Evolutionary conservation across 225 moss, liverwort and hornwort species (phyloP), one percentile per base, ranked within the genome.

Genomic region (Bryoerythrophyllum caledonicum): DNA sequence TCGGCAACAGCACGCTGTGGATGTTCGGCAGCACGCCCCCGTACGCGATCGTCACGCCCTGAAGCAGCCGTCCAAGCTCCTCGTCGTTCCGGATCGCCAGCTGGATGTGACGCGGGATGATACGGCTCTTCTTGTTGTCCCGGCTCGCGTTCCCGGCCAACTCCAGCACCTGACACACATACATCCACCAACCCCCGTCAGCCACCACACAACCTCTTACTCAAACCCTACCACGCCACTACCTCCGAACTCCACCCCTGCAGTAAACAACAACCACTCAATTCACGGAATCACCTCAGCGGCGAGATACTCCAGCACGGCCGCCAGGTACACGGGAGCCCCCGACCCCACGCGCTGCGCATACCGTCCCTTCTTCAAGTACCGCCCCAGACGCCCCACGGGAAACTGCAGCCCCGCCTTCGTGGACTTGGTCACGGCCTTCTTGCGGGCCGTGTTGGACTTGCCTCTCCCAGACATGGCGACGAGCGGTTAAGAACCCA

Each of bases 91-190:
- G 70, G 34, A 87, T 90, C 0, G 85, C 90, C 2, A 87, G 77
- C 74, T 90, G 87, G 11, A 90, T 90, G 77, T 90, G 90, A 1
- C 90, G 79, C 4, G 87, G 83, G 24, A 87, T 87, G 3, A 90
- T 90, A 26, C 87, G 72, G 8, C 85, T 87, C 77, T 90, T 90
- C 77, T 83, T 87, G 60, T 90, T 90, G 56, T 87, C 90, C 12
- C 85, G 51, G 77, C 87, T 87, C 0, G 87, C 87, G 8, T 90
- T 87, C 3, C 85, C 85, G 0, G 85, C 90, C 77, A 87, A 62
- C 79, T 90, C 90, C 17, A 90, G 41, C 23, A 90, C 90, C 85
- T 90, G 75, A 13, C 49, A 23, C 43, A 34, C 17, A 19, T 19
- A 19, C 17, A 28, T 27, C 59, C 59, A 7, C n/a, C n/a, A n/a